A percentile compares a stretch with the other conserved stretches of the same genome.
These are phyloP conservation scores for Penicillium sp. DNA, from an alignment of 2,329 filamentous ascomycete genomes.

Conservation along the genomic window DNA sequence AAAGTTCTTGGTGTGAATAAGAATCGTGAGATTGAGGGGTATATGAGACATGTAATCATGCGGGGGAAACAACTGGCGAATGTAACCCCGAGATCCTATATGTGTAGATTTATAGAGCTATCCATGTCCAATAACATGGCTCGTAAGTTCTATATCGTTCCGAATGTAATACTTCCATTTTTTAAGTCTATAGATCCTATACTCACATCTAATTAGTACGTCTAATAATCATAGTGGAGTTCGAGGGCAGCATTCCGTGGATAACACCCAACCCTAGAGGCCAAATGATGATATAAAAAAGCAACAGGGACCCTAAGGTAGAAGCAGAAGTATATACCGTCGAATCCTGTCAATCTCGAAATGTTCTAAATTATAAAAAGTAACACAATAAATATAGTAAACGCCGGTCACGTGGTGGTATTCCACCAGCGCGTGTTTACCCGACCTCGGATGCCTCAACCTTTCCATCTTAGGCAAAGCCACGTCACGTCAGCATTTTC, in stretches of 20 bases:
- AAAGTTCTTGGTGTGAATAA: not conserved
- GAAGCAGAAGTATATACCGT: not conserved
- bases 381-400: not conserved
- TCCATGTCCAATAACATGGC: not conserved
- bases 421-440: not conserved
- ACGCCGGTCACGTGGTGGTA: constrained; percentile 7
- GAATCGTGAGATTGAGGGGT: not conserved
- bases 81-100: not conserved
- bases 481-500: not conserved
- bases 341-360: not conserved
- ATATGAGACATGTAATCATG: not conserved
- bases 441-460: not conserved
- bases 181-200: not conserved
- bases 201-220: not conserved
- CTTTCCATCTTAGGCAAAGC: not conserved
- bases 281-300: not conserved
- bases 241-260: not conserved
- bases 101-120: not conserved
- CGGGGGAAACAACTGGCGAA: not conserved
- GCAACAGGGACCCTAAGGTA: not conserved
- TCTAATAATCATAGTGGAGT: not conserved
- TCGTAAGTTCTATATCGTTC: not conserved
- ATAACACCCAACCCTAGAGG: not conserved
- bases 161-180: too few species aligned
- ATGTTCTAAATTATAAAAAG: not conserved